These are phyloP conservation scores for Pichia paraexigua DNA, from an alignment of 805 yeast species.

Conservation along the genomic window DNA sequence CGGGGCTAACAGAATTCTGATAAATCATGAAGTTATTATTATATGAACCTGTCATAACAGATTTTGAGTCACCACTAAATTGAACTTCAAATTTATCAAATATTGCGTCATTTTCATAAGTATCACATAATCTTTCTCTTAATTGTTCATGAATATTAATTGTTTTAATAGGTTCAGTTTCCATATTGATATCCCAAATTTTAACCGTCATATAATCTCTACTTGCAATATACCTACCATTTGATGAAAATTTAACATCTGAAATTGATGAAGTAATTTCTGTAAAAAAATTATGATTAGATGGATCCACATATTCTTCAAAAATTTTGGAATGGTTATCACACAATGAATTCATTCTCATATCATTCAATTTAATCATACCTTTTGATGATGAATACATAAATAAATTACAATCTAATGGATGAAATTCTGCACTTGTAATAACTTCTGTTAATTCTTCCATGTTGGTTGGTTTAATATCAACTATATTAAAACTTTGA, in stretches of 20 bases:
- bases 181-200: constrained; percentile 98
- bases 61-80: constrained; percentile 85
- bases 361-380: constrained; percentile 88
- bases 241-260: constrained; percentile 84
- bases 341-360: constrained; percentile 92
- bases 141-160: constrained; percentile 93
- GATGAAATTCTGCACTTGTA: constrained; percentile 95
- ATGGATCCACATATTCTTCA: constrained; percentile 90
- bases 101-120: constrained; percentile 96
- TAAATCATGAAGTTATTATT: constrained; percentile 95
- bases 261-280: constrained; percentile 93
- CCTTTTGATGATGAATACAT: constrained; percentile 96
- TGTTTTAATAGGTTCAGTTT: constrained; percentile 86
- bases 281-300: constrained; percentile 90
- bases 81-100: constrained; percentile 97
- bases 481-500: constrained; percentile 94
- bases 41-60: constrained; percentile 95
- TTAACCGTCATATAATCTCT: constrained; percentile 97
- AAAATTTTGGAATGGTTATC: constrained; percentile 80
- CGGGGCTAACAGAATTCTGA: constrained; percentile 57
- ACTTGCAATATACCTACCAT: constrained; percentile 92
- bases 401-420: constrained; percentile 81
- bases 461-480: constrained; percentile 96
- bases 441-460: constrained; percentile 98
- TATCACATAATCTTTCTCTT: constrained; percentile 88